Base-by-base conservation (phyloP, 768 basidiomycete genomes). In the Termitomyces sp. region DNA sequence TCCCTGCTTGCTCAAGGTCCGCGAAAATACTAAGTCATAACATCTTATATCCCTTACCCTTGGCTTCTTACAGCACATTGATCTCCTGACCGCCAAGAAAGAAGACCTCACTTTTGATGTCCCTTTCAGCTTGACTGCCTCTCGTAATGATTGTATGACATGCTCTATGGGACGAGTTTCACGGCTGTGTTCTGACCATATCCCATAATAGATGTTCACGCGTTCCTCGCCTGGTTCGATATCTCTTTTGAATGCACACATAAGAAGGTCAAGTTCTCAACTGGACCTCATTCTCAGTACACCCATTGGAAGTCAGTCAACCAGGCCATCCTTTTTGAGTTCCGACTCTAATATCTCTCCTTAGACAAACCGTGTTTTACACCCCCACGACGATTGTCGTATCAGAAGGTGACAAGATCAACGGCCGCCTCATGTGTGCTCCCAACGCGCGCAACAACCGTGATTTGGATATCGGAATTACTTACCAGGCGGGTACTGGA, bases 161-260 rank as follows among this genome's bases (percentile, higher is more conserved):
- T 47, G 25, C 36, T 46, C 43, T 25, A 17, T 57, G 58, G 38
- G 50, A 32, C 15, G 11, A 36, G 17, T 4, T 53, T 59, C 32
- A 40, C 38, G 5, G 9, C 9, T 29, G 14, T 38, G n/a, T 61
- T 15, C 38, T 48, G 32, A 61, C 31, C 32, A 17, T 14, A 6
- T 50, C 42, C 48, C 11, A 48, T 9, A 49, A 60, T 57, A 98
- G 96, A 96, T 72, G 82, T 94, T 32, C 97, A 99, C 71, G 97
- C 97, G 29, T 97, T 98, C 87, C 86, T 99, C 54, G 95, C 94
- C 38, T 99, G 97, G 97, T 99, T 99, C 77, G 97, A 99, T 73
- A 90, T 96, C 70, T 83, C 87, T 46, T 99, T 99, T 79, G 89
- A 92, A 60, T 94, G 91, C 73, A 94, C 94, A 59, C 97, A 98